Percentiles rank a stretch among this genome's conserved stretches.
Evolutionary conservation across 2,329 filamentous ascomycete species (phyloP).

Genomic region (Eutypa lata): DNA sequence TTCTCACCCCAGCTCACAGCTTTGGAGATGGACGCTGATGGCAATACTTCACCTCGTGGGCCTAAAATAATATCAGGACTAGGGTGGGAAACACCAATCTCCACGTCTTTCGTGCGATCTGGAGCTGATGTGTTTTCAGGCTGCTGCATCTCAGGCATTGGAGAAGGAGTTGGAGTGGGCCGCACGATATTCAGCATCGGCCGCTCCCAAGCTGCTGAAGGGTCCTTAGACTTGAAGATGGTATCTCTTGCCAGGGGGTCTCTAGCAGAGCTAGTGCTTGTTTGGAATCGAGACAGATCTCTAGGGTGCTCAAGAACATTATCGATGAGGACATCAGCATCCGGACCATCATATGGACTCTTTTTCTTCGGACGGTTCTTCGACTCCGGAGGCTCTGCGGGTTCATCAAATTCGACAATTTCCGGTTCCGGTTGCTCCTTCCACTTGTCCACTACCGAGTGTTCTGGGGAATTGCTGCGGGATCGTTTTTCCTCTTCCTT

Average conservation of each 20-base stretch:
- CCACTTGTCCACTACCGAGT: conserved; percentile 56
- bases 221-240: conserved; percentile 45
- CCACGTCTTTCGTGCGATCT: conserved; percentile 10
- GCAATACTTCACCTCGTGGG: conserved; percentile 39
- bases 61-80: conserved; percentile 35
- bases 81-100: conserved; percentile 10
- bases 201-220: conserved; percentile 52
- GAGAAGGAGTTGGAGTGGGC: conserved; percentile 56
- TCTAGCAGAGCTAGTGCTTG: conserved; percentile 16
- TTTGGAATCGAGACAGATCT: conserved; percentile 40
- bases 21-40: conserved; percentile 48
- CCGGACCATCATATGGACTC: conserved; percentile 53
- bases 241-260: conserved; percentile 25
- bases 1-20: conserved; percentile 64
- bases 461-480: conserved; percentile 48
- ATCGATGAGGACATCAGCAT: conserved; percentile 63
- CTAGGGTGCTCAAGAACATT: conserved; percentile 51
- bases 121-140: conserved; percentile 12
- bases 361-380: conserved; percentile 39
- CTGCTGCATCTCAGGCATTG: conserved; percentile 40
- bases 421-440: conserved; percentile 36
- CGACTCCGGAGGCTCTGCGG: conserved; percentile 54
- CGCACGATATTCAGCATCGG: conserved; percentile 59
- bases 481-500: conserved; percentile 52
- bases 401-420: conserved; percentile 49